phyloP scores from a whole-genome alignment of 495 filamentous ascomycete species.

The Cairneyella variabilis region DNA sequence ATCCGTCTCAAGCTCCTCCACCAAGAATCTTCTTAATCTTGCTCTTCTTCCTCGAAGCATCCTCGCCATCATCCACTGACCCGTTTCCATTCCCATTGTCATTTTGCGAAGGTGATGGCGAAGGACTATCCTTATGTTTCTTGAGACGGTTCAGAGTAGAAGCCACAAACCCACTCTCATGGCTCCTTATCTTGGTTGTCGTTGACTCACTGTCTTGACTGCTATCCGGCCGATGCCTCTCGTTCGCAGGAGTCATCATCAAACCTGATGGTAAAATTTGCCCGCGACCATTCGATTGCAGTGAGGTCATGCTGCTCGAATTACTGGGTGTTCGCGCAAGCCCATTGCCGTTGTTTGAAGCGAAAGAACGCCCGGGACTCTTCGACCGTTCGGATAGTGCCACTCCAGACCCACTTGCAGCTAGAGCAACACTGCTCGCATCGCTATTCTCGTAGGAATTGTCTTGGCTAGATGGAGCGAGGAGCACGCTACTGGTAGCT shows the following conservation, averaged over 20 bases:
- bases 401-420: conserved; percentile 10
- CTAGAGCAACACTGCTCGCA: conserved; percentile 19
- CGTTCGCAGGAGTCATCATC: conserved; percentile 20
- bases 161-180: conserved; percentile 1
- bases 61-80: neutral
- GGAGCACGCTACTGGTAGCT: conserved; percentile 55
- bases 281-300: neutral
- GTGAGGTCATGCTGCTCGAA: conserved; percentile 18
- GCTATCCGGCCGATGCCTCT: neutral
- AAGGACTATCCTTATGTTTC: neutral
- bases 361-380: conserved; percentile 27
- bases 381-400: conserved; percentile 17
- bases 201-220: neutral
- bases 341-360: conserved; percentile 18
- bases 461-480: conserved; percentile 30
- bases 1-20: neutral
- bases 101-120: neutral
- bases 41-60: neutral
- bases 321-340: conserved; percentile 16
- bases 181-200: neutral
- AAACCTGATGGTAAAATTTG: conserved; percentile 20
- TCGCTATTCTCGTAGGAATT: conserved; percentile 26
- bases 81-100: neutral
- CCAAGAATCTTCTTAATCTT: conserved; percentile 12
- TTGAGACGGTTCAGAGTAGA: neutral